Evolutionary conservation across 345 rosid genomes (phyloP), one percentile per base, ranked within the genome.

Genomic region (Salix viminalis): DNA sequence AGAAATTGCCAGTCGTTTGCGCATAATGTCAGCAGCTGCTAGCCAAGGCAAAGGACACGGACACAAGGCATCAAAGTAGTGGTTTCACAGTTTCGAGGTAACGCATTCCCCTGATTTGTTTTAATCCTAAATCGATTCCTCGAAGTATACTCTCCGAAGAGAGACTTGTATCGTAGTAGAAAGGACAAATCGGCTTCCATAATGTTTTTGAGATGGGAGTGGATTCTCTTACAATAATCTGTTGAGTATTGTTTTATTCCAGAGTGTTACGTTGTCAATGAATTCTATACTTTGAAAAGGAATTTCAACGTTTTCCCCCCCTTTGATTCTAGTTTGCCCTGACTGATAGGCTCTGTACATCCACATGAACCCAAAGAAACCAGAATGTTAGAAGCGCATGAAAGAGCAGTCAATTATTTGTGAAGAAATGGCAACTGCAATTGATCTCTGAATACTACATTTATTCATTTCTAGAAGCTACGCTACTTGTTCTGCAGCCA

Each of bases 21-120:
- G 97, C 41, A 83, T 84, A 36, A 84, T 92, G 94, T 88, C 93
- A 19, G 69, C 88, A 7, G 91, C 91, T 2, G 91, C 92, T 4
- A 79, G 79, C 79, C 90, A 82, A 78, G 72, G 83, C 74, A 89
- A 86, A 83, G 86, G 83, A 67, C 91, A 86, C 13, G 83, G 76
- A 73, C 87, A 86, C 69, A 89, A 89, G 82, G 83, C 88, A 71
- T 75, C 89, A 14, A 92, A 89, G 80, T 92, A 83, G 44, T 42
- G 68, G 36, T 60, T 32, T 44, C 23, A 44, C 41, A 37, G 5
- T 62, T 46, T 64, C 12, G 14, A 2, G 50, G 4, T 15, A 46
- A 48, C 46, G 16, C 70, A 21, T 21, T 65, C 24, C 39, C 54
- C 42, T 41, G 41, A 73, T 0, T 26, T 71, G 41, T 24, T 60